A percentile compares a stretch with the other conserved stretches of the same genome.
Conservation (phyloP, 768 basidiomycete species). For the Hirschioporus abietinus region DNA sequence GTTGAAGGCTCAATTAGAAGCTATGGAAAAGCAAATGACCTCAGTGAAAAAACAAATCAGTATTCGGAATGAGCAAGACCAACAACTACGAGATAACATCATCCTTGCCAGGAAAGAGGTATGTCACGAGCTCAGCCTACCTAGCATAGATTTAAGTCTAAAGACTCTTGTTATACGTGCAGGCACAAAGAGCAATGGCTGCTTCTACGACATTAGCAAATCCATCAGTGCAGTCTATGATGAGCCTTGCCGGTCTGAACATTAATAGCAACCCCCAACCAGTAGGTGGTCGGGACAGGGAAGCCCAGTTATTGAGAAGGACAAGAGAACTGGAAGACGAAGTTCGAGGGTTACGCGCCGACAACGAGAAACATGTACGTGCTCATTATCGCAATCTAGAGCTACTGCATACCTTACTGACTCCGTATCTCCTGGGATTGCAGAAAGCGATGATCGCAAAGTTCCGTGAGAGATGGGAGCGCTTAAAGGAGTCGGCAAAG, state of each 20-base stretch:
- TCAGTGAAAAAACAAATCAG: conserved; percentile 60
- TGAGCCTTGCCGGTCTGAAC: conserved; percentile 55
- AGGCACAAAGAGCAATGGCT: conserved; percentile 81
- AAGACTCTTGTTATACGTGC: conserved; percentile 7
- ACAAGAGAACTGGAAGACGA: conserved; percentile 82
- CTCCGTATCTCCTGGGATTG: conserved; percentile 12
- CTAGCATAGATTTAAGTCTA: conserved; percentile 5
- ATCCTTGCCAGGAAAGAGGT: conserved; percentile 65
- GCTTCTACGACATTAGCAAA: conserved; percentile 52
- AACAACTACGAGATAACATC: conserved; percentile 76
- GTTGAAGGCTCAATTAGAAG: conserved; percentile 57
- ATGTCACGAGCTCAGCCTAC: conserved; percentile 16
- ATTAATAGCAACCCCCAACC: conserved; percentile 47
- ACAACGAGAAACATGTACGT: conserved; percentile 78
- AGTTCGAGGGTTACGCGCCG: conserved; percentile 49
- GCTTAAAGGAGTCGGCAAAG: conserved; percentile 82
- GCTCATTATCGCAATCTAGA: conserved; percentile 17
- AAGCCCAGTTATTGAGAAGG: conserved; percentile 41
- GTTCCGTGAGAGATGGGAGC: conserved; percentile 86
- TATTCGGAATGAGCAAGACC: conserved; percentile 71
- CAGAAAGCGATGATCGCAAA: conserved; percentile 81
- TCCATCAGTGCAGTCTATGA: conserved; percentile 31
- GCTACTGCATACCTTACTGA: conserved; percentile 8
- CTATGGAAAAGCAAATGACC: conserved; percentile 51
- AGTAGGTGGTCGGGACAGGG: conserved; percentile 47